phyloP scores from a whole-genome alignment of 495 filamentous ascomycete genomes.

The Emericellopsis terricola region DNA sequence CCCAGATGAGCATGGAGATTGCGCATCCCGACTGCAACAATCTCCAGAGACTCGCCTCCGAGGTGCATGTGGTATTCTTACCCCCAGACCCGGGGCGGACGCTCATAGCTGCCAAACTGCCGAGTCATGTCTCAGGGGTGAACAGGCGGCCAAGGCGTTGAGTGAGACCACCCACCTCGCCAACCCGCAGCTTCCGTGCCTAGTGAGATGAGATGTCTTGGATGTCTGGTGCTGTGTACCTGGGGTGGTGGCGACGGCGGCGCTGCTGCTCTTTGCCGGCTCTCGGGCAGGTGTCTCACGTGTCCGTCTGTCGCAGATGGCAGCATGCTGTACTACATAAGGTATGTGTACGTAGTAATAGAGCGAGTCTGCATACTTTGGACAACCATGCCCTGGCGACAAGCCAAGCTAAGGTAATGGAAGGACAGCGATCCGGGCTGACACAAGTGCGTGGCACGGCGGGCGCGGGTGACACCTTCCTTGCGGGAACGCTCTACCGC shows the following conservation, averaged over 20 bases:
- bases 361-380: too few relatives aligned
- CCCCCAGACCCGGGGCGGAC: constrained; percentile 47
- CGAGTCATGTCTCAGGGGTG: constrained; percentile 16
- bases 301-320: constrained; percentile 9
- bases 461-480: constrained; percentile 60
- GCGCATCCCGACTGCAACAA: constrained; percentile 49
- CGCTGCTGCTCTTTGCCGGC: constrained; percentile 28
- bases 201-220: constrained; percentile 16
- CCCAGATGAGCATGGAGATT: constrained; percentile 46
- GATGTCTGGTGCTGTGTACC: constrained; percentile 42
- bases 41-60: constrained; percentile 38
- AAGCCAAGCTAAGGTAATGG: too few relatives aligned
- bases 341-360: background rate
- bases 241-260: constrained; percentile 52
- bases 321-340: too few relatives aligned
- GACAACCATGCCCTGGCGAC: too few relatives aligned
- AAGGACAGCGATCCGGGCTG: too few relatives aligned
- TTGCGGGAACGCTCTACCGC: constrained; percentile 50
- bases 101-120: constrained; percentile 9
- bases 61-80: constrained; percentile 55
- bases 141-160: constrained; percentile 13
- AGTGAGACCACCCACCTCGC: constrained; percentile 2
- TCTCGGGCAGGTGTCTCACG: constrained; percentile 18
- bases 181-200: constrained; percentile 6
- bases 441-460: constrained; percentile 36